A percentile compares a stretch with the other conserved stretches of the same genome.
Conservation (phyloP, 306 rosid genomes). For the Morella rubra region DNA sequence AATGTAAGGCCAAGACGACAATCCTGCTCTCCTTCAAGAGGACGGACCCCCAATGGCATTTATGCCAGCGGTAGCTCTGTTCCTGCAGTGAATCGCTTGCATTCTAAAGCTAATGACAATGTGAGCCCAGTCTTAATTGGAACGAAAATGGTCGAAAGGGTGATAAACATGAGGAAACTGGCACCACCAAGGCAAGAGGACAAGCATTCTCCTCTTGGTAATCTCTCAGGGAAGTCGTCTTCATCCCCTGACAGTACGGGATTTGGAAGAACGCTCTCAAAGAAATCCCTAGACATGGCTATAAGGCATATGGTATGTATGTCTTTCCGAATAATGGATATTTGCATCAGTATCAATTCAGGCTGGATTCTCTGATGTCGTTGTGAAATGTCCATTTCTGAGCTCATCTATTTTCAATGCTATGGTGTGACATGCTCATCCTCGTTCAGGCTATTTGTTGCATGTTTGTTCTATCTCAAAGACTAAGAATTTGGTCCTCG, state of each 20-base stretch:
- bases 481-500: background rate
- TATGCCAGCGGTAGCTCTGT: constrained; percentile 82
- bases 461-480: background rate
- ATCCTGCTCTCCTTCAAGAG: constrained; percentile 98
- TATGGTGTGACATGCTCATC: background rate
- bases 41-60: constrained; percentile 64
- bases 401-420: too few species aligned
- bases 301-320: constrained; percentile 86
- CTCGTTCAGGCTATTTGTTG: background rate
- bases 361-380: constrained; percentile 14
- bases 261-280: constrained; percentile 91
- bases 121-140: constrained; percentile 85
- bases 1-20: constrained; percentile 79
- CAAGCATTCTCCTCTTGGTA: constrained; percentile 71
- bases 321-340: constrained; percentile 6
- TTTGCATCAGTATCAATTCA: constrained; percentile 14
- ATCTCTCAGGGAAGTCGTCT: constrained; percentile 74
- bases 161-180: constrained; percentile 84
- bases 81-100: constrained; percentile 77
- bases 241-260: constrained; percentile 90
- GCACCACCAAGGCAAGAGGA: constrained; percentile 86
- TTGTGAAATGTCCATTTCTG: background rate
- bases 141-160: constrained; percentile 92
- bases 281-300: constrained; percentile 97
- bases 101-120: constrained; percentile 67